phyloP scores from a whole-genome alignment of 2,329 filamentous ascomycete species.

The Aspergillus piperis region DNA sequence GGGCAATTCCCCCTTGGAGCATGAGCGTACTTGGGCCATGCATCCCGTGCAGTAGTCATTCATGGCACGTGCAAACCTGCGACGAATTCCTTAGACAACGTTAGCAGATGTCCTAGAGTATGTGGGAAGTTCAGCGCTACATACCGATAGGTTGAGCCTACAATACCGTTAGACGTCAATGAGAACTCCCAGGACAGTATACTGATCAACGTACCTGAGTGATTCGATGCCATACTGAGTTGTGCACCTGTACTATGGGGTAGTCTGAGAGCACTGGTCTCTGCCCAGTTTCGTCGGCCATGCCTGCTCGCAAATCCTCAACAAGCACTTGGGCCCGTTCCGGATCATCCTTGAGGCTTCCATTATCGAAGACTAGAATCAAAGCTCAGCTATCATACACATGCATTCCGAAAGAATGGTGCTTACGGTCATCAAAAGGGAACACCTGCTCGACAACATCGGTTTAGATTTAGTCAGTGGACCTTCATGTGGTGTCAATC shows the following conservation, averaged over 20 bases:
- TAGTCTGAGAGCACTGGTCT: constrained; percentile 3
- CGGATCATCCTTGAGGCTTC: constrained; percentile 27
- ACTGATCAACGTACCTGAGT: constrained; percentile 11
- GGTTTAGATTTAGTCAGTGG: not conserved
- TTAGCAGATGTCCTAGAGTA: not conserved
- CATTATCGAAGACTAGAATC: constrained; percentile 33
- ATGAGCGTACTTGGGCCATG: constrained; percentile 20
- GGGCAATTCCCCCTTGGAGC: constrained; percentile 14
- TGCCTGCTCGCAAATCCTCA: constrained; percentile 24
- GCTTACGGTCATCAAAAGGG: constrained; percentile 19
- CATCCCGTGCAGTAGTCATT: constrained; percentile 21
- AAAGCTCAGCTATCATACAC: not conserved
- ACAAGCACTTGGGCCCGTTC: constrained; percentile 24
- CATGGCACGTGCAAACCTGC: constrained; percentile 18
- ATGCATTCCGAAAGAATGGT: not conserved
- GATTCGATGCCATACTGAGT: constrained; percentile 29
- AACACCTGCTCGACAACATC: constrained; percentile 12
- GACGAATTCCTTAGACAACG: constrained; percentile 10
- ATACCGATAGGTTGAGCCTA: constrained; percentile 15
- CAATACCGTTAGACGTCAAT: not conserved
- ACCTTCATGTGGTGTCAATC: not conserved
- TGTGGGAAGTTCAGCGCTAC: not conserved
- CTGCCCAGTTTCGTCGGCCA: constrained; percentile 20
- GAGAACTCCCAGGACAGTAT: not conserved
- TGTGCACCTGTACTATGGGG: constrained; percentile 29